These are phyloP conservation scores for Maudiozyma bulderi DNA, from an alignment of 805 yeast species.

Conservation along the genomic window DNA sequence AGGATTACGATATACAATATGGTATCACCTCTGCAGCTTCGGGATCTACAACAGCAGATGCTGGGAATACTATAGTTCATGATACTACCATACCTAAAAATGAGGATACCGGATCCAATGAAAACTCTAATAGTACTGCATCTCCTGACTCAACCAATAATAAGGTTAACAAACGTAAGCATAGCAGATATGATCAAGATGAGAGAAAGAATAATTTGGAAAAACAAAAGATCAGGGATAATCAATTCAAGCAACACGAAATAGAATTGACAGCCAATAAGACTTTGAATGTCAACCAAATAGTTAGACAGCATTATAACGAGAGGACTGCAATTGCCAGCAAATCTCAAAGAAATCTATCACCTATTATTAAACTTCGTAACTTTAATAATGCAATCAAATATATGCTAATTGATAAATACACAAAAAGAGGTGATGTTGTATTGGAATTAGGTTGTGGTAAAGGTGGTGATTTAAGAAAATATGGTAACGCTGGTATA, in stretches of 20 bases:
- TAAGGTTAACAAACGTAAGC: conserved; percentile 22
- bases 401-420: conserved; percentile 70
- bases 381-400: conserved; percentile 89
- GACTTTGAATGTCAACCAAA: conserved; percentile 43
- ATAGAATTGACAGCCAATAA: conserved; percentile 30
- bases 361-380: conserved; percentile 79
- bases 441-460: conserved; percentile 92
- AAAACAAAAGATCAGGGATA: conserved; percentile 25
- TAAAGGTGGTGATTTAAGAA: conserved; percentile 92
- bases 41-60: background rate
- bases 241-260: conserved; percentile 28
- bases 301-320: conserved; percentile 79
- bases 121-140: background rate
- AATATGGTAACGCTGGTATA: conserved; percentile 69
- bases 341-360: conserved; percentile 50
- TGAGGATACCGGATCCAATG: background rate
- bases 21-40: conserved; percentile 3
- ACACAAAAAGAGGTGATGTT: conserved; percentile 42
- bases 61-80: background rate
- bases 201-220: conserved; percentile 27
- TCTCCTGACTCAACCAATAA: conserved; percentile 1
- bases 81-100: background rate
- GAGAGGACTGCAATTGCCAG: conserved; percentile 66
- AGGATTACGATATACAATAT: conserved; percentile 28
- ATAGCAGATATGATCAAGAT: conserved; percentile 25